Evolutionary conservation across 2,329 filamentous ascomycete genomes (phyloP).

Genomic region (Cordyceps javanica): DNA sequence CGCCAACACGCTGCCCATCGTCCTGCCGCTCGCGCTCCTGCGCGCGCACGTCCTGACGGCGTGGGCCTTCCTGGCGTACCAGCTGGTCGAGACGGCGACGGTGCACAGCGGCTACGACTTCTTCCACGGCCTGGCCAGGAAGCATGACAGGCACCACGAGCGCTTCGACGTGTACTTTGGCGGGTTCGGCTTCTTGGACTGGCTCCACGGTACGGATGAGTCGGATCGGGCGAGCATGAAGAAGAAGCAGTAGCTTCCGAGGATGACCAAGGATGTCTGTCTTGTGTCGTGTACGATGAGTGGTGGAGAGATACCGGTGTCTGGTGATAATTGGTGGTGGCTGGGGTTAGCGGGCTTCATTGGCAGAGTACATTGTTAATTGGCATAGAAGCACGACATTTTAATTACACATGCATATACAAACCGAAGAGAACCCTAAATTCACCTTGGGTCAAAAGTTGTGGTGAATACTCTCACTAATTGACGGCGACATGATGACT

Average conservation of each 20-base stretch:
- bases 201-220: conserved; percentile 45
- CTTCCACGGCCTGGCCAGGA: conserved; percentile 37
- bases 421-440: too few relatives aligned
- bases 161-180: conserved; percentile 50
- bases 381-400: too few relatives aligned
- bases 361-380: too few relatives aligned
- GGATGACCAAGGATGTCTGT: neutral
- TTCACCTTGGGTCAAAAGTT: too few relatives aligned
- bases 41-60: conserved; percentile 44
- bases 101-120: conserved; percentile 56
- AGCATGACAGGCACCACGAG: conserved; percentile 54
- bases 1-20: conserved; percentile 47
- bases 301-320: too few relatives aligned
- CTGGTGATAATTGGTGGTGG: too few relatives aligned
- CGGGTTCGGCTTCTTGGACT: conserved; percentile 46
- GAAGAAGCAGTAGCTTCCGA: neutral
- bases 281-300: too few relatives aligned
- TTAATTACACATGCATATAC: too few relatives aligned
- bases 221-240: neutral
- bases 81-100: conserved; percentile 45
- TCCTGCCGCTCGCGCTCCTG: conserved; percentile 41
- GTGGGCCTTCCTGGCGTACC: conserved; percentile 42
- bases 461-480: too few relatives aligned
- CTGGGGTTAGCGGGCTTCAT: too few relatives aligned
- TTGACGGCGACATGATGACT: too few relatives aligned